Conservation (phyloP, 2,329 filamentous ascomycete species). For the Claviceps quebecensis region DNA sequence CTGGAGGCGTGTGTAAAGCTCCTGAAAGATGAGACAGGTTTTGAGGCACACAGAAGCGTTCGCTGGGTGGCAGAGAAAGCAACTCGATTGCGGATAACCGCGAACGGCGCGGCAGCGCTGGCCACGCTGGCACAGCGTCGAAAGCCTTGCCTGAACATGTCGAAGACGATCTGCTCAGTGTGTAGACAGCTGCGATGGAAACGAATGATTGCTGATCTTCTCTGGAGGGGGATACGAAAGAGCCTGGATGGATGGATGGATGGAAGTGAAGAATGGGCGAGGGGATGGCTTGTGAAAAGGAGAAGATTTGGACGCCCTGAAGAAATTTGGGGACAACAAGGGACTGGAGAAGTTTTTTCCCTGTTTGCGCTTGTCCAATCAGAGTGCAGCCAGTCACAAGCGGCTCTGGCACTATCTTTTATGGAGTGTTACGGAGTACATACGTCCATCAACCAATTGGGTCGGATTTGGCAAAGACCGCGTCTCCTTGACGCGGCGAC, state of each 20-base stretch:
- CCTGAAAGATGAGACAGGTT: slow-evolving; percentile 9
- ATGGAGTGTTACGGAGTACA: not conserved
- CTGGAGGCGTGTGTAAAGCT: slow-evolving; percentile 14
- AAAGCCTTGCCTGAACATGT: slow-evolving; percentile 25
- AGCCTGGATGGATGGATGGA: not conserved
- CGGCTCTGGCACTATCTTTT: not conserved
- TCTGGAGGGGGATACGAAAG: not conserved
- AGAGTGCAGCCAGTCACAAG: not conserved
- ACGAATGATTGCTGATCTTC: not conserved
- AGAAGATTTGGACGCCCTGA: not conserved
- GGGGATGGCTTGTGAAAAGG: not conserved
- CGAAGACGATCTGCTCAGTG: slow-evolving; percentile 1
- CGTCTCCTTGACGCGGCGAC: no score
- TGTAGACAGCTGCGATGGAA: not conserved
- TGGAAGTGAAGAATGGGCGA: not conserved
- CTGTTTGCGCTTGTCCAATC: not conserved
- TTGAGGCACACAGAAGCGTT: slow-evolving; percentile 9
- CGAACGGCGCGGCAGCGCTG: slow-evolving; percentile 15
- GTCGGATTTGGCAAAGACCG: no score
- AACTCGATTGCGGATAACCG: slow-evolving; percentile 16
- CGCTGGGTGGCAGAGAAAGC: slow-evolving; percentile 13
- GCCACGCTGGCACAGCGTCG: slow-evolving; percentile 25
- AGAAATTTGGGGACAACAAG: not conserved
- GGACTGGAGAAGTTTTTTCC: slow-evolving; percentile 4
- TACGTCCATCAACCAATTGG: not conserved